Conservation (phyloP, 2,329 filamentous ascomycete genomes). For the Diaporthe sp. region DNA sequence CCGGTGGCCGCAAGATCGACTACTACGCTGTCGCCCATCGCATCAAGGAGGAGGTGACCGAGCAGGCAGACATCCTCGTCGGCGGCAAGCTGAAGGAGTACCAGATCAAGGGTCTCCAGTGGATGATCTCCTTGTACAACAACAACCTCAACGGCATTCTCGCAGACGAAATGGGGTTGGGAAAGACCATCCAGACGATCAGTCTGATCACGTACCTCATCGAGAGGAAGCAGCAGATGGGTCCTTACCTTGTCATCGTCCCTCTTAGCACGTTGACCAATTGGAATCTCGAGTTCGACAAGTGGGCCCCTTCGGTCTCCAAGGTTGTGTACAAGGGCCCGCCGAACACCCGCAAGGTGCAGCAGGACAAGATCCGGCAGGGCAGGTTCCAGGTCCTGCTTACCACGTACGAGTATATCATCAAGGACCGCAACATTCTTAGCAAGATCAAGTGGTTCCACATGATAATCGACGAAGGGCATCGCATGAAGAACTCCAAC, state of each 20-base stretch:
- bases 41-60: constrained; percentile 90
- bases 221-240: constrained; percentile 91
- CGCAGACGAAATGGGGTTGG: constrained; percentile 99
- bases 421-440: constrained; percentile 95
- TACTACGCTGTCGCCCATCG: constrained; percentile 99
- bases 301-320: constrained; percentile 91
- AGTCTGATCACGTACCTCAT: constrained; percentile 97
- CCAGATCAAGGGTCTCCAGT: constrained; percentile 97
- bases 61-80: constrained; percentile 87
- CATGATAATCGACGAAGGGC: constrained; percentile 99
- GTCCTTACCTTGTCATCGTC: constrained; percentile 96
- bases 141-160: constrained; percentile 99
- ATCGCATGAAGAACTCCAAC: constrained; percentile 98
- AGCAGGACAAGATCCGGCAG: constrained; percentile 94
- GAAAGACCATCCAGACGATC: constrained; percentile 99
- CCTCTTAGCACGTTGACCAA: constrained; percentile 97
- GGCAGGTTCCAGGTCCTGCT: constrained; percentile 96
- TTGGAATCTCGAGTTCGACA: constrained; percentile 99
- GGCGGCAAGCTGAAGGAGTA: constrained; percentile 97
- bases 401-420: constrained; percentile 99
- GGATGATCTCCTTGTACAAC: constrained; percentile 99
- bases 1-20: constrained; percentile 86
- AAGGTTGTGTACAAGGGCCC: constrained; percentile 98
- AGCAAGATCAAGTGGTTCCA: constrained; percentile 99
- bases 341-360: constrained; percentile 86